Evolutionary conservation across 2,329 filamentous ascomycete species (phyloP).

Genomic region (Venturia asperata): DNA sequence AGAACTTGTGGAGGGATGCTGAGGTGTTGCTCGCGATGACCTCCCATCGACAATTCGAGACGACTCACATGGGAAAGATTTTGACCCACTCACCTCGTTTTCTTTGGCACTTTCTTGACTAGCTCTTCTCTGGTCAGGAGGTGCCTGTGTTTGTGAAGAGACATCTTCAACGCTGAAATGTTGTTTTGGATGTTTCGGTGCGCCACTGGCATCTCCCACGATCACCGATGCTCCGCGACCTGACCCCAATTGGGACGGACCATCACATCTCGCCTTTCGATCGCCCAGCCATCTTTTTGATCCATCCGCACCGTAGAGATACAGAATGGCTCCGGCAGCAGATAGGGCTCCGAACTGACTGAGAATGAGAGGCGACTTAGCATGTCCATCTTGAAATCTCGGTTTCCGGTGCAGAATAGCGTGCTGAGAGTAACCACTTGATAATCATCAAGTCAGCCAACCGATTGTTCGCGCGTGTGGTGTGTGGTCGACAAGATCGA

Average conservation of each 20-base stretch:
- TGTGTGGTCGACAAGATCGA: neutral
- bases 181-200: conserved; percentile 5
- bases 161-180: conserved; percentile 19
- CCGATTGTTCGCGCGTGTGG: neutral
- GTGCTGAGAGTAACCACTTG: neutral
- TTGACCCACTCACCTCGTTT: neutral
- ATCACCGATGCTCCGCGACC: neutral
- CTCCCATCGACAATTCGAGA: neutral
- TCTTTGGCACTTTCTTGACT: neutral
- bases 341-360: conserved; percentile 4
- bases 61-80: neutral
- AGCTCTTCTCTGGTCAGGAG: neutral
- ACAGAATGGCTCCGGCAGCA: conserved; percentile 3
- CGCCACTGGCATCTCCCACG: neutral
- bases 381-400: neutral
- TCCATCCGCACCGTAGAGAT: conserved; percentile 4
- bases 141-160: conserved; percentile 13
- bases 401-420: neutral
- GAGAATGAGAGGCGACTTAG: neutral
- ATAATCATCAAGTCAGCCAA: neutral
- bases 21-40: neutral
- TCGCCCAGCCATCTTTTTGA: conserved; percentile 3
- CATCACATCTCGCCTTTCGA: conserved; percentile 8
- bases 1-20: neutral
- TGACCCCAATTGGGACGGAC: neutral